phyloP scores from a whole-genome alignment of 2,329 filamentous ascomycete species.

The Fusarium tuaranense region DNA sequence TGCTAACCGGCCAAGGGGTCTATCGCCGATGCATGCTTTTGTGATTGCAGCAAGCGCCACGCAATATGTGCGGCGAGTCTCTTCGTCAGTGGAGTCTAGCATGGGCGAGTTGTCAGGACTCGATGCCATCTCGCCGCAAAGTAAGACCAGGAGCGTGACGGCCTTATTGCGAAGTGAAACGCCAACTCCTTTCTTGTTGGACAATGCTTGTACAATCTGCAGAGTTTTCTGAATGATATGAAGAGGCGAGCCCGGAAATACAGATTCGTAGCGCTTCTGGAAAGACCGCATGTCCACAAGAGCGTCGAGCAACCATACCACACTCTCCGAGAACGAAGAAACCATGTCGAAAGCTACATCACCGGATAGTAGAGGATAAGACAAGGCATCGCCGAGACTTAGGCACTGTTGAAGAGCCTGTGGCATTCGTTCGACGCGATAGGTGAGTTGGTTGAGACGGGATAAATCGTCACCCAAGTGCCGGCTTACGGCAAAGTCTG shows the following conservation, averaged over 20 bases:
- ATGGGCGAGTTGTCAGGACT: slow-evolving; percentile 48
- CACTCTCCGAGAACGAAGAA: slow-evolving; percentile 53
- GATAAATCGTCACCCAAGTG: slow-evolving; percentile 45
- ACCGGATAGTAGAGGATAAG: slow-evolving; percentile 53
- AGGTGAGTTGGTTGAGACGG: slow-evolving; percentile 49
- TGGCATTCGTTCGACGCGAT: slow-evolving; percentile 52
- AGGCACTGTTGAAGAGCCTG: slow-evolving; percentile 61
- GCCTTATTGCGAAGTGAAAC: slow-evolving; percentile 50
- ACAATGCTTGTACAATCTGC: slow-evolving; percentile 46
- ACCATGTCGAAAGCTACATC: slow-evolving; percentile 47
- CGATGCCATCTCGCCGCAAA: slow-evolving; percentile 56
- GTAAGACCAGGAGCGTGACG: slow-evolving; percentile 53
- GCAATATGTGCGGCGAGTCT: slow-evolving; percentile 52
- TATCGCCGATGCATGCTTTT: slow-evolving; percentile 48
- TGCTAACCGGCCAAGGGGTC: slow-evolving; percentile 53
- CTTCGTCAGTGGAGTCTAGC: slow-evolving; percentile 40
- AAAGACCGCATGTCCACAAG: slow-evolving; percentile 56
- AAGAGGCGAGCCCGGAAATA: slow-evolving; percentile 47
- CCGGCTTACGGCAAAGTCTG: slow-evolving; percentile 51
- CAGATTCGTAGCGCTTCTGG: slow-evolving; percentile 53
- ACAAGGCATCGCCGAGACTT: slow-evolving; percentile 58
- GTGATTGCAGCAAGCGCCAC: slow-evolving; percentile 54
- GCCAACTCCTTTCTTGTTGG: slow-evolving; percentile 24
- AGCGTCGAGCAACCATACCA: slow-evolving; percentile 64
- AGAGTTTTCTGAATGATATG: slow-evolving; percentile 53